phyloP scores from a whole-genome alignment of 768 basidiomycete species.

The Tricholoma furcatifolium region DNA sequence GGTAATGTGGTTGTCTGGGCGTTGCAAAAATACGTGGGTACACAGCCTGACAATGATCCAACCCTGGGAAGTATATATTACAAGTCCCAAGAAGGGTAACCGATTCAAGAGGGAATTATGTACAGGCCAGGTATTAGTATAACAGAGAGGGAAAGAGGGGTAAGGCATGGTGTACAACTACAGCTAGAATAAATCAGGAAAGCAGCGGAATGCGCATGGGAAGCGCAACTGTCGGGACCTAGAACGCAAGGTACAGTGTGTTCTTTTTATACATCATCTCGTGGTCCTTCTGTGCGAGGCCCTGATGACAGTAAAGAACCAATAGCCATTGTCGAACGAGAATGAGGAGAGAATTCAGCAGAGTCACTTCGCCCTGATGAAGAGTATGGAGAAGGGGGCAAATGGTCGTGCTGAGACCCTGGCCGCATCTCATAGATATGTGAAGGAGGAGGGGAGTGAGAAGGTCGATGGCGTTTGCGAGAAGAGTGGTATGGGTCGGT shows the following conservation, averaged over 20 bases:
- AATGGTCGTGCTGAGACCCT: conserved; percentile 40
- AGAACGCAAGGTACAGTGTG: conserved; percentile 9
- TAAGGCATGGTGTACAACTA: conserved; percentile 13
- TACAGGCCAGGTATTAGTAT: not conserved
- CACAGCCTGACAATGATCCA: conserved; percentile 5
- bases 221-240: not conserved
- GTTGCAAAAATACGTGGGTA: not conserved
- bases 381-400: conserved; percentile 74
- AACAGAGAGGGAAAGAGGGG: conserved; percentile 3
- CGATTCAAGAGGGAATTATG: conserved; percentile 10
- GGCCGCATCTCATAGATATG: conserved; percentile 40
- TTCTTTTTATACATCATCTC: conserved; percentile 28
- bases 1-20: not conserved
- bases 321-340: conserved; percentile 77
- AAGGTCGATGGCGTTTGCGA: conserved; percentile 64
- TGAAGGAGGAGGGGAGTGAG: conserved; percentile 53
- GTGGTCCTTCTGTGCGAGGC: conserved; percentile 36
- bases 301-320: conserved; percentile 64
- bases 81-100: conserved; percentile 3
- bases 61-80: conserved; percentile 2
- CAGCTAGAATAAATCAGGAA: conserved; percentile 10
- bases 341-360: conserved; percentile 68
- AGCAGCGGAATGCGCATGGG: not conserved
- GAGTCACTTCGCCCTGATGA: conserved; percentile 66
- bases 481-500: conserved; percentile 37